phyloP scores from a whole-genome alignment of 345 rosid genomes.

The Salix caprea region DNA sequence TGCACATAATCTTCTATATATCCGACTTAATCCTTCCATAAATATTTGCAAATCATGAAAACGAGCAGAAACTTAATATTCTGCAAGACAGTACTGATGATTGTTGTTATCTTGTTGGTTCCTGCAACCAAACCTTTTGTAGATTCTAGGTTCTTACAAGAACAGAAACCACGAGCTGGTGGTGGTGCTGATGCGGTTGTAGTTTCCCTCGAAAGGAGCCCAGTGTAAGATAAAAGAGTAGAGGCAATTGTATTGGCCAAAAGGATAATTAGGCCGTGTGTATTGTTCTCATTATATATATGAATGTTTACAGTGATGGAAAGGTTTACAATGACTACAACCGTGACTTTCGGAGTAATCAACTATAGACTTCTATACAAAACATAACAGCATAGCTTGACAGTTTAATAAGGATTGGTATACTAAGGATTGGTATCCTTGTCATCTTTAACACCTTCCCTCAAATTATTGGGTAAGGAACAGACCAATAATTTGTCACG shows the following conservation, averaged over 20 bases:
- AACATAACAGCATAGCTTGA: no score
- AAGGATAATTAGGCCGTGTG: no score
- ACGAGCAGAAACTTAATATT: not conserved
- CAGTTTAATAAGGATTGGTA: accelerated
- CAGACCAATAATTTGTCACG: not conserved
- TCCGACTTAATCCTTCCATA: not conserved
- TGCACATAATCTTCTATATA: not conserved
- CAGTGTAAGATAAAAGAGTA: not conserved
- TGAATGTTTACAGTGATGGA: not conserved
- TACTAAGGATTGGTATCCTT: accelerated
- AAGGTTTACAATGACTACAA: not conserved
- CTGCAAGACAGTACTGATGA: not conserved
- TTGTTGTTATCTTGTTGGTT: not conserved
- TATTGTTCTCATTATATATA: no score
- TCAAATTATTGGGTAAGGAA: not conserved
- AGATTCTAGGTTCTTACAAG: not conserved
- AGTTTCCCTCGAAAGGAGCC: not conserved
- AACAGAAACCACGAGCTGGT: not conserved
- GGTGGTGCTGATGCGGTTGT: not conserved
- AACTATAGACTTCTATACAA: no score
- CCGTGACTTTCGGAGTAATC: not conserved
- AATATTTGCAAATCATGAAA: not conserved
- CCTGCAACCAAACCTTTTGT: not conserved
- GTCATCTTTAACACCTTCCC: not conserved
- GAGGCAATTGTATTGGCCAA: no score